These are phyloP conservation scores for Schoenoplectus triqueter DNA, from an alignment of 202 grass and related monocot genomes.

Conservation along the genomic window DNA sequence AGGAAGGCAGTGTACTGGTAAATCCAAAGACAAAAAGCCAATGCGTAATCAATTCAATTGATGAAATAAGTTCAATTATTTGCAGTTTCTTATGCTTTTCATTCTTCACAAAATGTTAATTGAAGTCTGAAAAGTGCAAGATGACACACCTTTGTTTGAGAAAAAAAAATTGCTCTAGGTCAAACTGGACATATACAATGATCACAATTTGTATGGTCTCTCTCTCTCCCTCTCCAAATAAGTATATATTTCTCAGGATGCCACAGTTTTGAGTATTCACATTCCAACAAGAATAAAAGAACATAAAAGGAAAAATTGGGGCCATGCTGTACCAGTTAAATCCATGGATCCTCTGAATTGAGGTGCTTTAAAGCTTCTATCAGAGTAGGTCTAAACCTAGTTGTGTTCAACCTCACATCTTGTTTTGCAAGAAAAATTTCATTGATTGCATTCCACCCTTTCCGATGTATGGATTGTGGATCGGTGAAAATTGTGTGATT, in stretches of 20 bases:
- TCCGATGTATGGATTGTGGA: conserved; percentile 50
- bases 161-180: not conserved
- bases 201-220: not conserved
- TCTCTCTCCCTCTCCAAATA: not conserved
- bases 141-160: not conserved
- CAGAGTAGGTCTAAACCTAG: conserved; percentile 54
- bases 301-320: not conserved
- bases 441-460: conserved; percentile 60
- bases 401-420: conserved; percentile 67
- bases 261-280: not conserved
- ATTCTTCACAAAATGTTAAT: not conserved
- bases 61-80: not conserved
- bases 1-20: not conserved
- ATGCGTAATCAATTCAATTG: not conserved
- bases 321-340: conserved; percentile 3
- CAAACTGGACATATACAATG: not conserved
- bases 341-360: conserved; percentile 6
- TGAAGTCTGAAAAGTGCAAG: not conserved
- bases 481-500: conserved; percentile 72
- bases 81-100: not conserved
- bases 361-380: conserved; percentile 55
- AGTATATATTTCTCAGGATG: not conserved
- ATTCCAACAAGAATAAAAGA: conserved; percentile 16
- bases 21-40: not conserved
- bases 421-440: conserved; percentile 73